Evolutionary conservation across 2,329 filamentous ascomycete species (phyloP), one percentile per base, ranked within the genome.

Genomic region (Drechslerella coelobrocha): DNA sequence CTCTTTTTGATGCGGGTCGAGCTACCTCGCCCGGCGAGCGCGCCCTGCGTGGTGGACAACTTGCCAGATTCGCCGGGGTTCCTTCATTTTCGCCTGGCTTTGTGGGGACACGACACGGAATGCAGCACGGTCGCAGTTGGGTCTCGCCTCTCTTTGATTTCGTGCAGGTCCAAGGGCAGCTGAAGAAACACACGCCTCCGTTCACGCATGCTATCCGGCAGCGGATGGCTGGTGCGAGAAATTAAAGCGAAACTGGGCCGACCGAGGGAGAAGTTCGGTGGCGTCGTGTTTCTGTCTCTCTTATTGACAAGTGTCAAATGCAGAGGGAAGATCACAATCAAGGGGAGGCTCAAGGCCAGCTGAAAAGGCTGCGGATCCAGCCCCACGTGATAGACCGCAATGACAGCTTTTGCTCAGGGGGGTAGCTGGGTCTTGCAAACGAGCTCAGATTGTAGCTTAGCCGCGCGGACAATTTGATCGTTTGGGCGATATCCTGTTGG

Each of bases 31-130:
- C 63, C 56, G 57, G 65, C 57, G 63, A 52, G 65, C 57, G 63
- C 56, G 65, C 65, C 65, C 65, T 69, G 19, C 19, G 41, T 45
- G 65, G 62, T 68, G 65, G 65, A 62, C 41, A 61, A 37, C 12
- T 57, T 69, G 55, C 52, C 45, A 61, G 57, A 61, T 69, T 61
- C 57, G 37, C 57, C 65, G 57, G 65, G 51, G n/a, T 62, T 55
- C 52, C 45, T 62, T 55, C n/a, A 53, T 21, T 56, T 69, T 62
- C 65, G 65, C 57, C 65, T 59, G 56, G 65, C 56, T 55, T 23
- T 27, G 57, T 69, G 65, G 65, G 43, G 65, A 69, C 65, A 69
- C 65, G 65, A 69, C 65, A 69, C 56, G 57, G 65, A 57, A 4
- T 19, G 41, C 41, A 39, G 34, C 34, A 39, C 34, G 34, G 34